phyloP scores from a whole-genome alignment of 164 flowering plant species.

The Magnolia changhungtana region DNA sequence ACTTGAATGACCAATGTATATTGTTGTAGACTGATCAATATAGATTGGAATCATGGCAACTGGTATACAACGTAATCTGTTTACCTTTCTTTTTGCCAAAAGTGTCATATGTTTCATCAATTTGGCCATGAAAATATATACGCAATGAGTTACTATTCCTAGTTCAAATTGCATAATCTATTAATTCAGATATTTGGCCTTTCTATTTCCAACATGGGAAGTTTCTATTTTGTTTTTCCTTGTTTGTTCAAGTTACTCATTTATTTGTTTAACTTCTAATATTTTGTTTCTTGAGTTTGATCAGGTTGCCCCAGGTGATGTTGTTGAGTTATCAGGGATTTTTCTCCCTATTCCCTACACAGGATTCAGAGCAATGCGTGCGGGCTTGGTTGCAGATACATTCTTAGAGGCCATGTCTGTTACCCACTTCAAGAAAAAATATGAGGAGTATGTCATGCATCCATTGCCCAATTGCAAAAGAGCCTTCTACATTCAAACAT shows the following conservation, averaged over 20 bases:
- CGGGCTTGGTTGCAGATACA: conserved; percentile 98
- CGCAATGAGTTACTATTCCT: too few relatives aligned
- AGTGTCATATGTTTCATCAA: too few relatives aligned
- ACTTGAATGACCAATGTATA: too few relatives aligned
- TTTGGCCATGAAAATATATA: too few relatives aligned
- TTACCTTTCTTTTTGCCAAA: too few relatives aligned
- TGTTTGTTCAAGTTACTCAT: too few relatives aligned
- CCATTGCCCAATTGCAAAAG: neutral
- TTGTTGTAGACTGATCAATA: too few relatives aligned
- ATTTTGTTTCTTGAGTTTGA: conserved; percentile 5
- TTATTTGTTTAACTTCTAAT: neutral
- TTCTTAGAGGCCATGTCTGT: conserved; percentile 97
- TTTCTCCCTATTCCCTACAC: conserved; percentile 97
- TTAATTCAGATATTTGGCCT: neutral
- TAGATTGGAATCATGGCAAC: too few relatives aligned
- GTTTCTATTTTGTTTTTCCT: too few relatives aligned
- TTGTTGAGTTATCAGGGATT: conserved; percentile 90
- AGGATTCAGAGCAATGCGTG: conserved; percentile 96
- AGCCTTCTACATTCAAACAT: neutral
- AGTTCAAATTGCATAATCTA: neutral
- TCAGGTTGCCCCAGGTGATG: conserved; percentile 98
- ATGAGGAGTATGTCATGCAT: conserved; percentile 76
- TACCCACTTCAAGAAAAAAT: conserved; percentile 91
- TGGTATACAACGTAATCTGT: too few relatives aligned
- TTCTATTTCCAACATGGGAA: neutral